A percentile compares a stretch with the other conserved stretches of the same genome.
Conservation (phyloP, 2,329 filamentous ascomycete genomes). For the Dactylonectria estremocensis region DNA sequence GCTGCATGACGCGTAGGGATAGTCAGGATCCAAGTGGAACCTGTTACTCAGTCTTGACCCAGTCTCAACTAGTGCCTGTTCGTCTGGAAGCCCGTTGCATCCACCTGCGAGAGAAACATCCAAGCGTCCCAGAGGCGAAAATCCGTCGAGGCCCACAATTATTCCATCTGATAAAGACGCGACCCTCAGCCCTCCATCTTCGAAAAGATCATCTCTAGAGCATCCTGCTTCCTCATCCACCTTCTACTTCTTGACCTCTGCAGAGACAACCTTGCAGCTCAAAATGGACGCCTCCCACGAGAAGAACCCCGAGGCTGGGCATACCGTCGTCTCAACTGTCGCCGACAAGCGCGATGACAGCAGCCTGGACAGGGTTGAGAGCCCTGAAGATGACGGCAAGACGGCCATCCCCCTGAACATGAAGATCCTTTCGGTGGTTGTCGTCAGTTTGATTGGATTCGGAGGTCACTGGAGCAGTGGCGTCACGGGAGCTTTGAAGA, state of each 20-base stretch:
- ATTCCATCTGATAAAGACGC: constrained; percentile 44
- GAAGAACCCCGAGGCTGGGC: constrained; percentile 23
- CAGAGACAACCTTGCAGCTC: neutral
- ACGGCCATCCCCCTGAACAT: constrained; percentile 47
- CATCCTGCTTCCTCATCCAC: constrained; percentile 5
- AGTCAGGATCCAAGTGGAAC: constrained; percentile 29
- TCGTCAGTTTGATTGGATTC: constrained; percentile 71
- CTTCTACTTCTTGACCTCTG: neutral
- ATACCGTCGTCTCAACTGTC: constrained; percentile 12
- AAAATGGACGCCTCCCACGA: constrained; percentile 29
- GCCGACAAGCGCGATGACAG: constrained; percentile 34
- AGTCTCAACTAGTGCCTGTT: constrained; percentile 24
- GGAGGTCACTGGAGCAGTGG: constrained; percentile 73
- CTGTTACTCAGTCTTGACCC: neutral
- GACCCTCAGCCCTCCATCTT: constrained; percentile 29
- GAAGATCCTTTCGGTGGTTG: constrained; percentile 59
- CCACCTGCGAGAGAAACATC: neutral
- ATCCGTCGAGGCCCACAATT: constrained; percentile 32
- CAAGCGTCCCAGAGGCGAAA: neutral
- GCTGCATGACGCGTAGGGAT: constrained; percentile 19
- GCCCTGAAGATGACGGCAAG: constrained; percentile 39
- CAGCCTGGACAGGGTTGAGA: no score
- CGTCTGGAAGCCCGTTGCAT: neutral
- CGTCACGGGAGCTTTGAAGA: constrained; percentile 74
- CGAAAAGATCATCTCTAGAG: constrained; percentile 8